Evolutionary conservation across 352 stramenopile genomes (phyloP).

Genomic region (Aphanomyces euteiches): DNA sequence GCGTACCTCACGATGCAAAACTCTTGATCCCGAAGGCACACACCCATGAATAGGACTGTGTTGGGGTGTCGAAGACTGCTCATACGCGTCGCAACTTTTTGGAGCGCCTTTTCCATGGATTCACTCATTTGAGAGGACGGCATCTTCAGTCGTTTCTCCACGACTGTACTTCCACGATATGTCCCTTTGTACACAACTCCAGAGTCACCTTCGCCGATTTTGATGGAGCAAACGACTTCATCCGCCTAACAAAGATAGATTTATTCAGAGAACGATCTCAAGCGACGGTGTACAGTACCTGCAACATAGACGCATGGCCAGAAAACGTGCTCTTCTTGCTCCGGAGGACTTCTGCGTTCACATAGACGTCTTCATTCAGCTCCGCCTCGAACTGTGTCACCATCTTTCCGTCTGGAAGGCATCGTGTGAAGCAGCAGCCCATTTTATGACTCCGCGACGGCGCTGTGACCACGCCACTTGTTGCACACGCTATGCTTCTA

Average conservation of each 20-base stretch:
- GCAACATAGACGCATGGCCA: constrained; percentile 66
- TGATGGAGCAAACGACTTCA: constrained; percentile 74
- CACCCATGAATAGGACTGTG: constrained; percentile 98
- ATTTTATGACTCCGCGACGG: constrained; percentile 38
- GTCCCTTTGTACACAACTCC: constrained; percentile 82
- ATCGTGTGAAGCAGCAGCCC: constrained; percentile 83
- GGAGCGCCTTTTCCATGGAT: constrained; percentile 77
- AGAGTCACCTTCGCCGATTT: constrained; percentile 73
- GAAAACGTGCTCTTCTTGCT: constrained; percentile 40
- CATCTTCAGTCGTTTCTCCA: constrained; percentile 87
- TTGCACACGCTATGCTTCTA: constrained; percentile 22
- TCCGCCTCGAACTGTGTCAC: constrained; percentile 77
- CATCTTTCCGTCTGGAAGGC: constrained; percentile 80
- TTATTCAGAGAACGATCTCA: background rate
- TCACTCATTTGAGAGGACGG: constrained; percentile 51
- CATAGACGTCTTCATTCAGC: constrained; percentile 64
- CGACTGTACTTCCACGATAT: constrained; percentile 79
- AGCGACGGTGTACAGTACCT: constrained; percentile 43
- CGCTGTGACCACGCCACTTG: background rate
- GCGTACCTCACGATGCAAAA: constrained; percentile 91
- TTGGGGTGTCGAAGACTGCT: constrained; percentile 95
- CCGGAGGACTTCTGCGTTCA: constrained; percentile 7
- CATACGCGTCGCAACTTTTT: constrained; percentile 79
- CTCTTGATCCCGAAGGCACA: constrained; percentile 93
- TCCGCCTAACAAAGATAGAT: constrained; percentile 47